phyloP scores from a whole-genome alignment of 306 rosid species.

The Citrullus colocynthis region DNA sequence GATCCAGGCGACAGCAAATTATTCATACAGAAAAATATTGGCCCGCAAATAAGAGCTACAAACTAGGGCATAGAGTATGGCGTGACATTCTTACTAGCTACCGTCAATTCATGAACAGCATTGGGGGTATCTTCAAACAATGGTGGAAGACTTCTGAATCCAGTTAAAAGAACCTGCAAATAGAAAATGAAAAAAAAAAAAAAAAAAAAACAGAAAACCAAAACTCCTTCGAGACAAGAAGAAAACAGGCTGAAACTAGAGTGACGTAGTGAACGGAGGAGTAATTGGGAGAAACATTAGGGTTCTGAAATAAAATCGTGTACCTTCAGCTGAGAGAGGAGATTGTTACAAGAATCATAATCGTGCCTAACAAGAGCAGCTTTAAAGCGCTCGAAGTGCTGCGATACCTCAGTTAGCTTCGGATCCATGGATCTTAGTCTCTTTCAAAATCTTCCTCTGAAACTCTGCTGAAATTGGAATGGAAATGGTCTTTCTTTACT shows the following conservation, averaged over 20 bases:
- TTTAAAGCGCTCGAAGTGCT: slow-evolving; percentile 71
- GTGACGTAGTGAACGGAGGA: neutral
- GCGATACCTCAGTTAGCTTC: slow-evolving; percentile 57
- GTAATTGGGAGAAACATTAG: slow-evolving; percentile 12
- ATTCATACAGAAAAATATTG: neutral
- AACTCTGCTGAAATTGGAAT: neutral
- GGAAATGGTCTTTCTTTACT: neutral
- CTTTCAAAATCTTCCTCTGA: slow-evolving; percentile 2
- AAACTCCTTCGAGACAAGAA: neutral
- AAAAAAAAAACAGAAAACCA: neutral
- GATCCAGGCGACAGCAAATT: neutral
- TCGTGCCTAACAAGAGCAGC: slow-evolving; percentile 59
- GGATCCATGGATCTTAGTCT: slow-evolving; percentile 45
- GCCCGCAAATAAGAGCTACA: neutral
- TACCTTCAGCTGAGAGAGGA: slow-evolving; percentile 82
- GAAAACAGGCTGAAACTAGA: neutral
- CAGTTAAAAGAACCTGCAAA: slow-evolving; percentile 60
- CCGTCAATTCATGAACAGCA: slow-evolving; percentile 55
- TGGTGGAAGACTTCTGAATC: slow-evolving; percentile 86
- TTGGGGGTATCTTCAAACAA: slow-evolving; percentile 67
- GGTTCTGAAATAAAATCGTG: slow-evolving; percentile 13
- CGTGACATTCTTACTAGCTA: slow-evolving; percentile 60
- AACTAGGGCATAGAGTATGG: neutral
- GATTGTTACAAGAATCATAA: slow-evolving; percentile 24
- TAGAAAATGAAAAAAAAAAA: neutral